Conservation (phyloP, 257 asterid species). For the Thymus quinquecostatus region DNA sequence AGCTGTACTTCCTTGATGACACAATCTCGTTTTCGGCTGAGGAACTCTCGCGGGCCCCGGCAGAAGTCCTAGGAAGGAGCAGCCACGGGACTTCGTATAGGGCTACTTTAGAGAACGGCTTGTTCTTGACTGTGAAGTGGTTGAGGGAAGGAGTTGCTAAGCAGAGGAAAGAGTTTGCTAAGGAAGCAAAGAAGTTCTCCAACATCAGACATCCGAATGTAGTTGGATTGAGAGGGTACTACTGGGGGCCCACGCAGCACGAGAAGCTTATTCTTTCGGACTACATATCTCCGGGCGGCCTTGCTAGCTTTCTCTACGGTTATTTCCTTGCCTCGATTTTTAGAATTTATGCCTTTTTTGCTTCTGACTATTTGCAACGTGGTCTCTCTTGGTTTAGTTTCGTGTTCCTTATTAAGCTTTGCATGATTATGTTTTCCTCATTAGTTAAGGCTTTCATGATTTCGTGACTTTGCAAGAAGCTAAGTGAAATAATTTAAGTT, state of each 20-base stretch:
- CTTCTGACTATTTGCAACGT: not conserved
- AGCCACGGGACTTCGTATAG: conserved; percentile 94
- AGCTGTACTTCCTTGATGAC: conserved; percentile 90
- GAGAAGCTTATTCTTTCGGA: conserved; percentile 97
- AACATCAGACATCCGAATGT: conserved; percentile 94
- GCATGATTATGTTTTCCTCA: not conserved
- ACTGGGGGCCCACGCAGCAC: conserved; percentile 99
- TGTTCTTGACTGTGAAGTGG: conserved; percentile 95
- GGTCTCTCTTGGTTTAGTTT: not conserved
- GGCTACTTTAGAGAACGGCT: conserved; percentile 81
- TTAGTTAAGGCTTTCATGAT: not conserved
- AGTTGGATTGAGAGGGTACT: conserved; percentile 95
- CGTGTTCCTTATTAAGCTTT: not conserved
- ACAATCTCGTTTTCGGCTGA: conserved; percentile 83
- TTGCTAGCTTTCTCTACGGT: conserved; percentile 91
- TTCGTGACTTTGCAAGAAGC: not conserved
- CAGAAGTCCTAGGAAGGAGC: conserved; percentile 96
- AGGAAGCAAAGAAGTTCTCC: conserved; percentile 95
- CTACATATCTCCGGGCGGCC: conserved; percentile 92
- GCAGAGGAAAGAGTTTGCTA: conserved; percentile 93
- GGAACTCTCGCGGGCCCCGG: conserved; percentile 93
- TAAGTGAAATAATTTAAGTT: not conserved
- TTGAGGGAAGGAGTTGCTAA: conserved; percentile 97
- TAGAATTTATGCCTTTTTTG: conserved; percentile 10
- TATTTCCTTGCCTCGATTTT: conserved; percentile 27